These are phyloP conservation scores for slime mould (Dictyostelium discoideum) DNA, from an alignment of 78 protist genomes.

Conservation along the genomic window DNA sequence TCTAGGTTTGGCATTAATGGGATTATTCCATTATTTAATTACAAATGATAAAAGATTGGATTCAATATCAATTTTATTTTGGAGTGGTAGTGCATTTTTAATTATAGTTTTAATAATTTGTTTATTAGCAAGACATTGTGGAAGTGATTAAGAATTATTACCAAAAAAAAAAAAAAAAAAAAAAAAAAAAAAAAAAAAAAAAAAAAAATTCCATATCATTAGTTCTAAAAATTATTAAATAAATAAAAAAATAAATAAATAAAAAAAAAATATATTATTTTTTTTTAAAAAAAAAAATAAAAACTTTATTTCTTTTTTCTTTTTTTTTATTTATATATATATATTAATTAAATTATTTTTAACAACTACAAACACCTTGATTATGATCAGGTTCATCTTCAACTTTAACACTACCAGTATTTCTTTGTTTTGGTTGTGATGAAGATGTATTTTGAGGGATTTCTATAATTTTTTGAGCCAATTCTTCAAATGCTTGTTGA, in stretches of 20 bases:
- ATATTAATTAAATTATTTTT: not conserved
- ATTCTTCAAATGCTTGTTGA: slow-evolving; percentile 88
- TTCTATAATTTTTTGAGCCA: slow-evolving; percentile 83
- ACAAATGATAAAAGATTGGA: not conserved
- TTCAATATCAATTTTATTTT: not conserved
- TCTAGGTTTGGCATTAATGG: not conserved
- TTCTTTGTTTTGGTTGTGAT: slow-evolving; percentile 4
- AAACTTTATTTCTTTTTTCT: too few species aligned
- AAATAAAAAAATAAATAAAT: too few species aligned
- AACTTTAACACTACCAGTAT: not conserved
- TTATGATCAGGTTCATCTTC: not conserved
- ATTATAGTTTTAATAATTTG: not conserved
- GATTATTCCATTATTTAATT: not conserved
- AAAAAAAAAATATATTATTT: not conserved
- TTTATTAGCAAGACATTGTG: slow-evolving; percentile 10
- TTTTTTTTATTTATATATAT: not conserved
- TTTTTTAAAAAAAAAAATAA: not conserved
- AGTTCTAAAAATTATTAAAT: too few species aligned
- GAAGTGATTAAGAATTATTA: not conserved
- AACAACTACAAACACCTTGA: slow-evolving; percentile 33
- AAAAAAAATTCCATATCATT: too few species aligned
- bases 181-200: not conserved
- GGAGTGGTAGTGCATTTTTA: not conserved
- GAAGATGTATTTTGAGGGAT: slow-evolving; percentile 28
- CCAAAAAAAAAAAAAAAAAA: too few species aligned